Conservation (phyloP, 2,329 filamentous ascomycete genomes). For the Cercospora janseana region DNA sequence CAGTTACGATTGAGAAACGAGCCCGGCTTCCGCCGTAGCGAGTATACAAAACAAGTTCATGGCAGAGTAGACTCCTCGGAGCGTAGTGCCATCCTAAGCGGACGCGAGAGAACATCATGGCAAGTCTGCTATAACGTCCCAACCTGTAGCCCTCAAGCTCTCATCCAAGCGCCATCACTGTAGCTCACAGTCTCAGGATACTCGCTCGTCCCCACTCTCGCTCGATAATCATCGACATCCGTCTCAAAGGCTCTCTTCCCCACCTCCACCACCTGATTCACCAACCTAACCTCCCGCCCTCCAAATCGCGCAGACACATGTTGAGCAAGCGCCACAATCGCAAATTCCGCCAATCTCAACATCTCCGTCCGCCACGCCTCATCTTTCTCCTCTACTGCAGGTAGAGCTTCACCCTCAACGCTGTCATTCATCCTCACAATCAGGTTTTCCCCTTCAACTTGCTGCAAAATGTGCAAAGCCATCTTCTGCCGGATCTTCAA, state of each 20-base stretch:
- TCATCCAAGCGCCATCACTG: not conserved
- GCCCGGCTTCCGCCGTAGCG: no score
- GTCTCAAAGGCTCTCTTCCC: not conserved
- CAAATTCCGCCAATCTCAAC: conserved; percentile 2
- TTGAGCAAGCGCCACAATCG: conserved; percentile 6
- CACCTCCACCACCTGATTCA: conserved; percentile 5
- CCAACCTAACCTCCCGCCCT: not conserved
- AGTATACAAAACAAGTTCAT: no score
- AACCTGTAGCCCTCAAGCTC: no score
- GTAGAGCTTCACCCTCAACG: not conserved
- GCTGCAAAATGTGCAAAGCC: not conserved
- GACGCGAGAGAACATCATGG: no score
- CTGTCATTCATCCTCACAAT: not conserved
- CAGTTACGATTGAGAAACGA: no score
- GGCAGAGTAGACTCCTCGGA: no score
- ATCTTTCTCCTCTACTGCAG: not conserved
- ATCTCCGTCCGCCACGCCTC: conserved; percentile 6
- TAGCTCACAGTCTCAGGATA: not conserved
- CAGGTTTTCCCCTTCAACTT: not conserved
- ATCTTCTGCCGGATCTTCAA: not conserved
- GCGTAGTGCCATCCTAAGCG: no score
- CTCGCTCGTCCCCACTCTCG: not conserved
- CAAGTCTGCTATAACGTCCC: not conserved
- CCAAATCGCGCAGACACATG: conserved; percentile 3
- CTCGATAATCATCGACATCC: not conserved